These are phyloP conservation scores for Teunomyces gatunensis DNA, from an alignment of 805 yeast genomes.

Conservation along the genomic window DNA sequence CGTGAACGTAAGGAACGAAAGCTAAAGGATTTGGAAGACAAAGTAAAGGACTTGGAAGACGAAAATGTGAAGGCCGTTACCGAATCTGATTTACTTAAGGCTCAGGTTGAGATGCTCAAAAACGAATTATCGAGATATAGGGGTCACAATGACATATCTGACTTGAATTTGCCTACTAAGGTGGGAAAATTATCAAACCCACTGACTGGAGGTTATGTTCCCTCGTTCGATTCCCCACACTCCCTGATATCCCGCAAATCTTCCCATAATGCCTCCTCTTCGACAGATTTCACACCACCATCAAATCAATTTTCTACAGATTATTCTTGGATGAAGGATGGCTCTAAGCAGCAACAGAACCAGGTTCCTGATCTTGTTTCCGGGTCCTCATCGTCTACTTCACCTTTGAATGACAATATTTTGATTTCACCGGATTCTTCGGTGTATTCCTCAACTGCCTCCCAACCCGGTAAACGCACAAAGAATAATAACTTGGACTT, in stretches of 20 bases:
- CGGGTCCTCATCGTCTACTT: conserved; percentile 31
- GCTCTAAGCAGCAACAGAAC: conserved; percentile 3
- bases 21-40: conserved; percentile 79
- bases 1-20: conserved; percentile 89
- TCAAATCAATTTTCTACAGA: conserved; percentile 42
- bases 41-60: conserved; percentile 69
- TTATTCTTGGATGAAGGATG: conserved; percentile 48
- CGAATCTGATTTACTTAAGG: conserved; percentile 70
- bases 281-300: conserved; percentile 1
- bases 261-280: conserved; percentile 2
- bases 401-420: conserved; percentile 37
- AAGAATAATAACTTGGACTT: conserved; percentile 5
- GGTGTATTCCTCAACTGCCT: conserved; percentile 9
- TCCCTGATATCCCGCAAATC: conserved; percentile 1
- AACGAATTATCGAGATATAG: conserved; percentile 65
- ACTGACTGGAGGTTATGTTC: conserved; percentile 15
- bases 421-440: conserved; percentile 33
- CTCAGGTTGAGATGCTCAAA: conserved; percentile 74
- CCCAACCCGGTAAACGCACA: conserved; percentile 2
- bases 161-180: conserved; percentile 28
- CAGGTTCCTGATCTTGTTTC: conserved; percentile 35
- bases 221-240: conserved; percentile 10
- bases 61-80: conserved; percentile 65
- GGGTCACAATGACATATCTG: conserved; percentile 29
- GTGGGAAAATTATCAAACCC: conserved; percentile 29